Conservation (phyloP, 1,139 yeast genomes). For the Tardiomyces blankii region DNA sequence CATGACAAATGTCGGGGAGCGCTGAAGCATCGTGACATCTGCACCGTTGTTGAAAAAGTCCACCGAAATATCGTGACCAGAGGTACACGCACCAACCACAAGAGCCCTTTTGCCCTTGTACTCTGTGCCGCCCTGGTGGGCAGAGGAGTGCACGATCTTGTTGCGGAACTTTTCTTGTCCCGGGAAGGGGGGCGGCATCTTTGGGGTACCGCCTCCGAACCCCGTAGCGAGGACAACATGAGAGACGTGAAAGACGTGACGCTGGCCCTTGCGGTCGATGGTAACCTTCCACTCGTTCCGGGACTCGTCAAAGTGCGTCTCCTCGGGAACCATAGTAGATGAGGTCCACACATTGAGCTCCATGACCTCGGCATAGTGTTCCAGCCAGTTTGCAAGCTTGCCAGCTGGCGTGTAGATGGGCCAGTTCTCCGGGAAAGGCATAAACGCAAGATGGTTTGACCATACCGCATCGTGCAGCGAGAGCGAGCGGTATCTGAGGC, state of each 20-base stretch:
- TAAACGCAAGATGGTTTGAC: conserved; percentile 32
- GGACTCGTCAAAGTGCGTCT: conserved; percentile 22
- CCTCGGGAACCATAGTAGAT: conserved; percentile 20
- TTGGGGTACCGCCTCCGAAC: conserved; percentile 30
- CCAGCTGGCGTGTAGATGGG: conserved; percentile 36
- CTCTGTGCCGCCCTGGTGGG: conserved; percentile 31
- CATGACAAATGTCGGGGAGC: conserved; percentile 35
- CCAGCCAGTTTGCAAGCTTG: conserved; percentile 34
- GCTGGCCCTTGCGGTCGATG: conserved; percentile 1
- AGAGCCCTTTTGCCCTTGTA: conserved; percentile 32
- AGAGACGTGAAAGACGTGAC: conserved; percentile 16
- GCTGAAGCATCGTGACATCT: conserved; percentile 33
- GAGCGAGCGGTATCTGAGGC: conserved; percentile 33
- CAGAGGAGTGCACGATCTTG: conserved; percentile 31
- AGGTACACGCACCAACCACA: conserved; percentile 35
- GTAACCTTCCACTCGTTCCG: conserved; percentile 27
- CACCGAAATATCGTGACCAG: conserved; percentile 36
- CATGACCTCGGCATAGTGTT: conserved; percentile 30
- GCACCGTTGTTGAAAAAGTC: conserved; percentile 34
- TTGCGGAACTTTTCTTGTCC: conserved; percentile 31
- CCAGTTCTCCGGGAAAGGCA: conserved; percentile 32
- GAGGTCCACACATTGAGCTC: conserved; percentile 32
- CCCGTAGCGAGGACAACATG: conserved; percentile 35
- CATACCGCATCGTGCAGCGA: conserved; percentile 36
- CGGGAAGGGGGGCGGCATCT: conserved; percentile 28